Evolutionary conservation across 2,329 filamentous ascomycete species (phyloP), one percentile per base, ranked within the genome.

Genomic region (Aspergillus ibericus): DNA sequence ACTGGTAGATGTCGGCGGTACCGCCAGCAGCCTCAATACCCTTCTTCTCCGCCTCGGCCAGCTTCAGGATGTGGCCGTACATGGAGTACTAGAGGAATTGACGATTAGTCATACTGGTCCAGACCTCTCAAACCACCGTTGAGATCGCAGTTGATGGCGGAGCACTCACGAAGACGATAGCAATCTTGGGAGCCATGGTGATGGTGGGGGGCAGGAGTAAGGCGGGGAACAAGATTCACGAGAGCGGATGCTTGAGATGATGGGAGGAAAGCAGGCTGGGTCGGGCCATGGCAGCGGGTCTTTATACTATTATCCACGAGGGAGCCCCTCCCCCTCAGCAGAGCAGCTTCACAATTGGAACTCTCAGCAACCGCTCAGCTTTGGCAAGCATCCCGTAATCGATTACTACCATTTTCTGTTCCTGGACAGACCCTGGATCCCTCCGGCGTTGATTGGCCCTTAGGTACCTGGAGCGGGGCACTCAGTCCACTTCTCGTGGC

Each of bases 21-120:
- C 93, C 93, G 65, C 95, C 95, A 63, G 92, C 92, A 72, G 88
- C 86, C 80, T 93, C 88, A 72, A 97, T 91, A 74, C 95, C 95
- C 72, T 85, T 87, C 83, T 93, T 90, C 83, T 98, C 93, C 64
- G 92, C 92, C 77, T 95, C 87, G 71, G 93, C 95, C 70, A 97
- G 78, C 74, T 87, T 80, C 78, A 84, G 81, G 79, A 97, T 89
- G 81, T 97, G 93, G 79, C 95, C 93, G 80, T 95, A 96, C 85
- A 92, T 90, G 67, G 92, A 96, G 82, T 96, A 96, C 91, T 95
- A 62, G 34, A 56, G 32, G 4, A 47, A 20, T 46, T 18, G 49
- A 57, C 10, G 34, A 20, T 62, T 59, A 62, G 64, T 47, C 47
- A 34, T 22, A 16, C 12, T 48, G 5, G 5, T 29, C 5, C 25